Evolutionary conservation across 176 grass and related monocot genomes (phyloP).

Genomic region (Triticum urartu): DNA sequence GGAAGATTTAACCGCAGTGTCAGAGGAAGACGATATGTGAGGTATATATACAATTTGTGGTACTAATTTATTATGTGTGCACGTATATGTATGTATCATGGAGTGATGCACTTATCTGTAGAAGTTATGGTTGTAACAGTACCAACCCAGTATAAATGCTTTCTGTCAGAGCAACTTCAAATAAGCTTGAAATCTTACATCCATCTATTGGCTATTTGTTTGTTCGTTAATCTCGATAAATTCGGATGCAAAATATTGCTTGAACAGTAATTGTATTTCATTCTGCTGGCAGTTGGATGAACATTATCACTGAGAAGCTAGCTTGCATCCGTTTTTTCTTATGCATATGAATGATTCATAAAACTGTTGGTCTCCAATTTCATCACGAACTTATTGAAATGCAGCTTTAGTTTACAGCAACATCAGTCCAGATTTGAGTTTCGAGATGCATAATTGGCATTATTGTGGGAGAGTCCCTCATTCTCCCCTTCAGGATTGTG

Average conservation of each 20-base stretch:
- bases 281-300: background rate
- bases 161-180: background rate
- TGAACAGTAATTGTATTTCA: background rate
- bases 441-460: too few species aligned
- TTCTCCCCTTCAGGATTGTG: too few species aligned
- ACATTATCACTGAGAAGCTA: background rate
- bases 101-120: background rate
- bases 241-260: background rate
- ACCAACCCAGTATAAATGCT: too few species aligned
- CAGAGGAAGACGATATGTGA: background rate
- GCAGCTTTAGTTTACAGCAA: too few species aligned
- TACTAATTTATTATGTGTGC: background rate
- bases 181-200: background rate
- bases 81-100: background rate
- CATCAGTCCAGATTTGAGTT: too few species aligned
- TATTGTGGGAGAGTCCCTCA: too few species aligned
- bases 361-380: background rate
- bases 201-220: background rate
- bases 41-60: background rate
- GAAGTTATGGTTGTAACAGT: background rate
- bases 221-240: background rate
- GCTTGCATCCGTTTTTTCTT: background rate
- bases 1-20: rapidly evolving
- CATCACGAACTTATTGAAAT: too few species aligned
- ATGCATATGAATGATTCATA: background rate